Base-by-base conservation (phyloP, 331 rosid species). In the Stylosanthes scabra region DNA sequence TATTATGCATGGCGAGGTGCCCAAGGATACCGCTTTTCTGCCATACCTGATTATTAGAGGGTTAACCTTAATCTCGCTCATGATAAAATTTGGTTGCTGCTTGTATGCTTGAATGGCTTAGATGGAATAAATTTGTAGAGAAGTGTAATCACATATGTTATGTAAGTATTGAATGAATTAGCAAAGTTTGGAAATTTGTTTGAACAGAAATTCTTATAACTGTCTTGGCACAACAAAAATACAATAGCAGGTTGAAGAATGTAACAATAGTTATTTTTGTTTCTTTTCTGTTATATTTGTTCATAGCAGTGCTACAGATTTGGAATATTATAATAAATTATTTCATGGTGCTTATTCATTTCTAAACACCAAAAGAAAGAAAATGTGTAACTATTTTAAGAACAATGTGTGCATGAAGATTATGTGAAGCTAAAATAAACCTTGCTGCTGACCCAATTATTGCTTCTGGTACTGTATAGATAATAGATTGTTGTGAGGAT, bases 1-100 rank as follows among this genome's bases (percentile, higher is more conserved):
- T 92, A 95, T 85, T 95, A 95, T 71, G 84, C 99, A 34, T 92
- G 96, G 96, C 80, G 97, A 80, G 97, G 97, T n/a, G 96, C 85
- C 59, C 70, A 86, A 55, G 97, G 97, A 73, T 95, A 81, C 77
- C 93, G 90, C 42, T 95, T 90, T 51, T 86, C 97, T 56, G 87
- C 96, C 68, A 95, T 95, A 72, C 99, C 97, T 9, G 99, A 87
- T 73, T 92, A 95, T 77, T 92, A 95, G 83, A 34, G 50, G 40
- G 12, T 60, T 52, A 15, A 28, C 20, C 76, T 31, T 51, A 44
- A n/a, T 40, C 14, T 52, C 41, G 9, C 68, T 63, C 46, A 6
- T 34, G 44, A 37, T 64, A 62, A 69, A 47, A 40, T 63, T 31
- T 64, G 67, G 27, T 14, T 82, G 80, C 72, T 40, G 15, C 47